Conservation (phyloP, 176 grass and related monocot genomes). For the Cenchrus fungigraminus region DNA sequence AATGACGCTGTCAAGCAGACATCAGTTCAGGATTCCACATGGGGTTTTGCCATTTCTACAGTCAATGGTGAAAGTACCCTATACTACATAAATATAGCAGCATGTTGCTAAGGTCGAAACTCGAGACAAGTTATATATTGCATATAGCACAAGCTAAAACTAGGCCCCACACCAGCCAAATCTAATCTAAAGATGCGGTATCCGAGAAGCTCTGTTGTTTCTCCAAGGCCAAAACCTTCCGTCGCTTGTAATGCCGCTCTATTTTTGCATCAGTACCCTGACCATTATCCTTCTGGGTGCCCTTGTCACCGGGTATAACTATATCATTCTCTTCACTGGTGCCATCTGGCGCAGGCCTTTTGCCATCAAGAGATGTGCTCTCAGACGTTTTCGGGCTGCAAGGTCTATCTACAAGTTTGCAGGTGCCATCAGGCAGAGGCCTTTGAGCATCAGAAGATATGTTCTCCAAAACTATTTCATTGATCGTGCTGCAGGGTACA, state of each 20-base stretch:
- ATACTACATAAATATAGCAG: conserved; percentile 20
- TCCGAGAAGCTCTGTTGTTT: conserved; percentile 49
- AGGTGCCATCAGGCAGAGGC: conserved; percentile 17
- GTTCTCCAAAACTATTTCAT: conserved; percentile 1
- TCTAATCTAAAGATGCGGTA: conserved; percentile 37
- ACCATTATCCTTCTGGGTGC: conserved; percentile 42
- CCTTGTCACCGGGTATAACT: conserved; percentile 26
- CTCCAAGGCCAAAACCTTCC: conserved; percentile 45
- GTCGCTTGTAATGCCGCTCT: conserved; percentile 63
- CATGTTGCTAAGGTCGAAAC: neutral
- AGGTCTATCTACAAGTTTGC: neutral
- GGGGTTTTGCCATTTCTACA: neutral
- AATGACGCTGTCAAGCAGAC: neutral
- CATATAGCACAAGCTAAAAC: conserved; percentile 15
- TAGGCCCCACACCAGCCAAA: neutral
- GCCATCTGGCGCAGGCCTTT: conserved; percentile 25
- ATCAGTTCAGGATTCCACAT: conserved; percentile 6
- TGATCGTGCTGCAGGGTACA: neutral
- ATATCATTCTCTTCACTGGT: neutral
- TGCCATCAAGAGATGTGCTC: neutral
- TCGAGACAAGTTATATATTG: neutral
- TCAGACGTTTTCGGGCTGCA: neutral
- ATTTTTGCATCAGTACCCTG: conserved; percentile 25
- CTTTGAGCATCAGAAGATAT: conserved; percentile 21
- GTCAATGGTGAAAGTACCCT: neutral